Conservation (phyloP, 805 yeast species). For the Kodamaea sagamina region DNA sequence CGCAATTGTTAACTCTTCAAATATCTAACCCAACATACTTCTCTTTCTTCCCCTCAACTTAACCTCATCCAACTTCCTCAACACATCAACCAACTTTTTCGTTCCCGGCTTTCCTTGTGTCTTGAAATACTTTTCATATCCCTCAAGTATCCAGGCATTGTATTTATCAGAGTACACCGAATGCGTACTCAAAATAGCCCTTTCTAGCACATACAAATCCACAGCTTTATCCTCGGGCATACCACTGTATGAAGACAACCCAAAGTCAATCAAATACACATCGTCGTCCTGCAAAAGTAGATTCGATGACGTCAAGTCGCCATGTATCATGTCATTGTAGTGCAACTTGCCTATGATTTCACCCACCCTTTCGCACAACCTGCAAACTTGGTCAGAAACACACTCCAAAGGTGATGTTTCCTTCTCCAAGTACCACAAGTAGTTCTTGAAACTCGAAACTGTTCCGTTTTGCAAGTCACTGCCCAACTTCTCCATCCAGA, state of each 20-base stretch:
- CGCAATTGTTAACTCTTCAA: not conserved
- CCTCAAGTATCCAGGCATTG: slow-evolving; percentile 70
- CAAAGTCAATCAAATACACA: slow-evolving; percentile 86
- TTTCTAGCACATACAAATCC: slow-evolving; percentile 90
- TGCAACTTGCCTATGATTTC: slow-evolving; percentile 70
- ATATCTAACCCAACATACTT: slow-evolving; percentile 74
- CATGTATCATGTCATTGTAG: slow-evolving; percentile 78
- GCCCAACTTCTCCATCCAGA: slow-evolving; percentile 87
- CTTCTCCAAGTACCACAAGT: slow-evolving; percentile 63
- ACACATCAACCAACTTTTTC: slow-evolving; percentile 52
- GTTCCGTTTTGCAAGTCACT: slow-evolving; percentile 51
- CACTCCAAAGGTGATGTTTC: slow-evolving; percentile 22
- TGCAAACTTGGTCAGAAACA: slow-evolving; percentile 39
- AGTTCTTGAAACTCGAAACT: slow-evolving; percentile 68
- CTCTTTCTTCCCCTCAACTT: slow-evolving; percentile 92
- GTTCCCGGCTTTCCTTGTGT: slow-evolving; percentile 33
- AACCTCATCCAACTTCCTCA: slow-evolving; percentile 75
- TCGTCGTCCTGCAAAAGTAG: slow-evolving; percentile 50
- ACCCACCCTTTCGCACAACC: slow-evolving; percentile 60
- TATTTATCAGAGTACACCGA: slow-evolving; percentile 68
- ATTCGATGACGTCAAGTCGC: slow-evolving; percentile 92
- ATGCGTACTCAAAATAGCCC: slow-evolving; percentile 91
- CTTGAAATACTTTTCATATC: slow-evolving; percentile 51
- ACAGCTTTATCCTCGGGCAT: slow-evolving; percentile 93
- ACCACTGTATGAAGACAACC: slow-evolving; percentile 74